A percentile compares a stretch with the other conserved stretches of the same genome.
Conservation (phyloP, 2,329 filamentous ascomycete genomes). For the Penicillium sp. region DNA sequence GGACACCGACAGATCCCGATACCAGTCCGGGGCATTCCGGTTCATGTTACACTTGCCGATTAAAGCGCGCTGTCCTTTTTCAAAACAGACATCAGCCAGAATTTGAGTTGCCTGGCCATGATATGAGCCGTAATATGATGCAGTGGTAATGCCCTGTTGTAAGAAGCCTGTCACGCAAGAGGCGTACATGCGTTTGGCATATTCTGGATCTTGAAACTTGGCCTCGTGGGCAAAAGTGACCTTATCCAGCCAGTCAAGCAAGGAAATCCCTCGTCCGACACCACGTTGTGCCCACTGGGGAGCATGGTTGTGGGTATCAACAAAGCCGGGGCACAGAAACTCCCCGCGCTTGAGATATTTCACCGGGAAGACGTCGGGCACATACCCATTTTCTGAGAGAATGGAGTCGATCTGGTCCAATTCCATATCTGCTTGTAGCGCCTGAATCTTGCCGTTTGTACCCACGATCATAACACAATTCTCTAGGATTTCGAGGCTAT, state of each 20-base stretch:
- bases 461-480: constrained; percentile 34
- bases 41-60: constrained; percentile 42
- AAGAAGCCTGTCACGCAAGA: constrained; percentile 58
- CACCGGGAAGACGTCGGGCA: constrained; percentile 27
- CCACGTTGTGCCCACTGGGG: constrained; percentile 54
- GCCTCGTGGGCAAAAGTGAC: constrained; percentile 65
- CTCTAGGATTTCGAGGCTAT: constrained; percentile 31
- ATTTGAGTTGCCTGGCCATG: constrained; percentile 33
- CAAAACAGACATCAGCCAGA: constrained; percentile 34
- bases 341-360: constrained; percentile 29
- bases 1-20: constrained; percentile 48
- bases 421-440: constrained; percentile 23
- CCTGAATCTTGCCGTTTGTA: constrained; percentile 30
- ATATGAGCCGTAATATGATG: constrained; percentile 37
- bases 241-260: constrained; percentile 62
- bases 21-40: constrained; percentile 50
- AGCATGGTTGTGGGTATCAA: constrained; percentile 69
- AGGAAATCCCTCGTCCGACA: constrained; percentile 40
- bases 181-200: constrained; percentile 55
- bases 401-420: constrained; percentile 23
- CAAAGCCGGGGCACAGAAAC: constrained; percentile 38
- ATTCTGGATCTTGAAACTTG: constrained; percentile 54
- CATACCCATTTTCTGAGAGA: constrained; percentile 25
- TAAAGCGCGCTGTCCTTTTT: constrained; percentile 35
- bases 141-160: constrained; percentile 48